Base-by-base conservation (phyloP, 2,329 filamentous ascomycete genomes). In the Scedosporium apiospermum region DNA sequence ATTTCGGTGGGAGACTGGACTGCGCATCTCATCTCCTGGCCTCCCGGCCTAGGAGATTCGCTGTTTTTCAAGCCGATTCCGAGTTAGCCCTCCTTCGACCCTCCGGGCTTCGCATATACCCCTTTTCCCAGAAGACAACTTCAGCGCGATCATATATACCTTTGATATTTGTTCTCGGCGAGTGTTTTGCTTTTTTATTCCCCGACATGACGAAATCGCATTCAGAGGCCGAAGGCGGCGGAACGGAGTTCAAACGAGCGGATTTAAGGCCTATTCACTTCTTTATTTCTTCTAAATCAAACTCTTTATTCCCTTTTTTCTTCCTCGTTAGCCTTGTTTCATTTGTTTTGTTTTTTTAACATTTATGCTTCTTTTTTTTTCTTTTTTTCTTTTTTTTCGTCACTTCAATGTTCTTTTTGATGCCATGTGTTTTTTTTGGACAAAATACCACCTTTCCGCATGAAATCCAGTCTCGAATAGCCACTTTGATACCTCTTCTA, bases 391-490 rank as follows among this genome's bases (percentile, higher is more conserved):
- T 4, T 49, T 18, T 49, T 49, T 60, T 57, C 61, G 41, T 53
- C 60, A 23, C 55, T 49, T 41, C 34, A 46, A 51, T 60, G 57
- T 63, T 64, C 63, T 34, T 63, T 60, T 49, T 49, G 44, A 49
- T 49, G 44, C 44, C 44, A 49, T 49, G 44, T 49, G 44, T 18
- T 41, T 46, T 49, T 49, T 46, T 49, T 49, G 44, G 16, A 49
- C 18, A 49, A 49, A 49, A 49, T 49, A 49, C 44, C 44, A 49
- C 44, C 44, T 49, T 49, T n/a, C 44, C 44, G 44, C 44, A 49
- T 21, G 44, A 49, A 49, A 49, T 21, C 44, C 44, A 49, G 44
- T 49, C 44, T 49, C 44, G 44, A 49, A 49, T 49, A n/a, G 9
- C 44, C 18, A 58, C 26, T 26, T 49, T 51, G 18, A 57, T 58